A percentile compares a stretch with the other conserved stretches of the same genome.
These are phyloP conservation scores for Plantago lanceolata DNA, from an alignment of 305 asterid genomes.

Conservation along the genomic window DNA sequence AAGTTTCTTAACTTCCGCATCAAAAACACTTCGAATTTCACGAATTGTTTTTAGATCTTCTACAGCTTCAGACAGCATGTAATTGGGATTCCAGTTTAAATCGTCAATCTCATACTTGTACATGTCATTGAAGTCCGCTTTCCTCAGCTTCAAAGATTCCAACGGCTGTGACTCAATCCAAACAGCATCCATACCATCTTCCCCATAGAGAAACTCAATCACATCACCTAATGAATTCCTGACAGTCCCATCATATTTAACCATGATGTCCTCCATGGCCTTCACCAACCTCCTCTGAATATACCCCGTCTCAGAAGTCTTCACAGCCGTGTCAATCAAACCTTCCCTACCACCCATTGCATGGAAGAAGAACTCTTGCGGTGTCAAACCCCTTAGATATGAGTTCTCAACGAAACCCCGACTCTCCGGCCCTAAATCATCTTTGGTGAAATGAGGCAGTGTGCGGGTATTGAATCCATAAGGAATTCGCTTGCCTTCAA, in stretches of 20 bases:
- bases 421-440: conserved; percentile 96
- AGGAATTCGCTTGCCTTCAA: conserved; percentile 98
- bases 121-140: conserved; percentile 55
- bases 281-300: conserved; percentile 94
- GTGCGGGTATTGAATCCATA: conserved; percentile 88
- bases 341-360: conserved; percentile 99
- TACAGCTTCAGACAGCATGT: conserved; percentile 79
- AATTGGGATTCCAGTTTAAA: conserved; percentile 76
- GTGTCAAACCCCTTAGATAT: conserved; percentile 89
- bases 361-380: conserved; percentile 97
- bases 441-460: conserved; percentile 87
- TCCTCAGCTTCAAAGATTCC: conserved; percentile 85
- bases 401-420: conserved; percentile 99
- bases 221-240: conserved; percentile 96
- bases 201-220: conserved; percentile 96
- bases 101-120: conserved; percentile 83
- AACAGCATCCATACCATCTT: conserved; percentile 99
- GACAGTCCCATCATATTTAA: conserved; percentile 95
- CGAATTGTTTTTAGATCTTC: conserved; percentile 86
- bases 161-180: conserved; percentile 95
- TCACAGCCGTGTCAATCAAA: conserved; percentile 96
- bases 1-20: conserved; percentile 92
- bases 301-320: conserved; percentile 97
- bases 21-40: conserved; percentile 93
- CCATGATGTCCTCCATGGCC: conserved; percentile 99